These are phyloP conservation scores for Cutaneotrichosporon curvatum DNA, from an alignment of 1,284 basidiomycete species.

Conservation along the genomic window DNA sequence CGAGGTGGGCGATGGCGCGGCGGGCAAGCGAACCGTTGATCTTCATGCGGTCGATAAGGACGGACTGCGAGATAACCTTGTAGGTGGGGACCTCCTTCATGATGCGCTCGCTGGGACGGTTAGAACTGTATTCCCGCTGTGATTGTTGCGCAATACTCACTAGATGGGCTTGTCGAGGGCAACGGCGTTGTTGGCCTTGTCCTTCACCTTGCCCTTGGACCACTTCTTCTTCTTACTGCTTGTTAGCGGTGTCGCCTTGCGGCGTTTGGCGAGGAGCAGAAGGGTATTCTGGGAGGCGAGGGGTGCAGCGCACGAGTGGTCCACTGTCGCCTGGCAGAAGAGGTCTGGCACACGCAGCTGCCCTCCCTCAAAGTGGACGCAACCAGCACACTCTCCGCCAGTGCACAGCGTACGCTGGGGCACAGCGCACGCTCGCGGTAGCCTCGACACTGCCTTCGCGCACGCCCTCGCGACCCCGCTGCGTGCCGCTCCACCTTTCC, in stretches of 20 bases:
- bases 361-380: too few species aligned
- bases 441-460: too few species aligned
- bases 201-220: slow-evolving; percentile 99
- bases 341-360: too few species aligned
- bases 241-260: slow-evolving; percentile 9
- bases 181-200: slow-evolving; percentile 87
- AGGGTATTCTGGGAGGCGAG: too few species aligned
- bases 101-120: slow-evolving; percentile 83
- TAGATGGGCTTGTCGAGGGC: slow-evolving; percentile 70
- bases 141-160: slow-evolving; percentile 29
- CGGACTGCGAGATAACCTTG: slow-evolving; percentile 96
- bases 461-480: too few species aligned
- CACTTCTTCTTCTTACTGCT: slow-evolving; percentile 96
- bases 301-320: background rate
- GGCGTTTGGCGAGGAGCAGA: too few species aligned
- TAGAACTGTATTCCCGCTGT: background rate
- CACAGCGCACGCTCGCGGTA: too few species aligned
- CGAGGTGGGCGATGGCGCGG: slow-evolving; percentile 84
- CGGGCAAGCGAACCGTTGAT: slow-evolving; percentile 94
- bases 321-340: background rate
- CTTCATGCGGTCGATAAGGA: slow-evolving; percentile 84
- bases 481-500: too few species aligned
- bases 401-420: too few species aligned
- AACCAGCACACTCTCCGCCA: too few species aligned
- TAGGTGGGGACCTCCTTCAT: slow-evolving; percentile 99